These are phyloP conservation scores for Cucurbita maxima DNA, from an alignment of 306 rosid genomes.

Conservation along the genomic window DNA sequence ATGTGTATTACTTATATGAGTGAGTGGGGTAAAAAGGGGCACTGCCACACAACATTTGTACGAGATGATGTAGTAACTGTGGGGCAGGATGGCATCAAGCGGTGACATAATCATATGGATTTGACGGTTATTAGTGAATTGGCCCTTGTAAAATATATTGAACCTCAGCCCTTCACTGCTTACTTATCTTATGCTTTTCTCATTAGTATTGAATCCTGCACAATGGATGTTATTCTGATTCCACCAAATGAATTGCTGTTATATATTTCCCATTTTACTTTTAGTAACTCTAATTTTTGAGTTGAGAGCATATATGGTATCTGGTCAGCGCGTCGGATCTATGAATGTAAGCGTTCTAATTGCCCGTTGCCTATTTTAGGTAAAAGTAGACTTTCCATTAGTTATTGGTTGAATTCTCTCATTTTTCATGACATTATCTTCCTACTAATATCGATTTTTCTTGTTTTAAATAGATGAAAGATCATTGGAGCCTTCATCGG, in stretches of 20 bases:
- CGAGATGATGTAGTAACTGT: background rate
- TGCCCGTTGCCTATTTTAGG: background rate
- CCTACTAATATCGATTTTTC: background rate
- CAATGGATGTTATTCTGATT: background rate
- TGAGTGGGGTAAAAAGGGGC: background rate
- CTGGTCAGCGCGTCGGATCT: no score
- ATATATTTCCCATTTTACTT: background rate
- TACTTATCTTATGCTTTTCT: background rate
- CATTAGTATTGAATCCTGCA: background rate
- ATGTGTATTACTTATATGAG: background rate
- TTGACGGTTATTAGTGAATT: slow-evolving; percentile 4
- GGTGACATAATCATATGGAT: slow-evolving; percentile 1
- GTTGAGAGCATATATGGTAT: no score
- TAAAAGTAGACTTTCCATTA: background rate
- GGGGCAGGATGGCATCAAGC: background rate
- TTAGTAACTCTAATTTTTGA: no score
- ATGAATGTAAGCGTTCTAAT: no score
- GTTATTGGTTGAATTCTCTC: background rate
- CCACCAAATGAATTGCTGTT: background rate
- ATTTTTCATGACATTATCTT: background rate
- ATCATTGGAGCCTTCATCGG: background rate
- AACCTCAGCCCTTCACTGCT: background rate
- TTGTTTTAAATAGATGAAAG: background rate
- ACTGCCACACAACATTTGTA: background rate
- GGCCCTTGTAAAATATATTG: background rate